These are phyloP conservation scores for Cajanus cajan DNA, from an alignment of 306 rosid genomes.

Conservation along the genomic window DNA sequence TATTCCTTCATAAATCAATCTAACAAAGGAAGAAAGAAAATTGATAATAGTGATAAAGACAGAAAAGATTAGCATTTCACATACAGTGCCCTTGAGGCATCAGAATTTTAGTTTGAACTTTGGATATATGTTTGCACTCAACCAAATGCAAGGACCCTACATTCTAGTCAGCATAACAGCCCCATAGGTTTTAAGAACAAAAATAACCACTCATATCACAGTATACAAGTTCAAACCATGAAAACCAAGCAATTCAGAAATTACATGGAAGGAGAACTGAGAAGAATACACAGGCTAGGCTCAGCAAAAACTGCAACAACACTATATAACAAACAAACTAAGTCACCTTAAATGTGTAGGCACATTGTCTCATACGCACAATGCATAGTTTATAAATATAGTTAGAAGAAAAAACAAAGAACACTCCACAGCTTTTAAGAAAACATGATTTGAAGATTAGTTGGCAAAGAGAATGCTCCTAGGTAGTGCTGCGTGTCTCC, in stretches of 20 bases:
- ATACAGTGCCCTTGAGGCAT: background rate
- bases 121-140: background rate
- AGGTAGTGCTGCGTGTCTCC: slow-evolving; percentile 24
- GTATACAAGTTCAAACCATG: background rate
- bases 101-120: background rate
- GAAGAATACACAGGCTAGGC: background rate
- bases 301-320: background rate
- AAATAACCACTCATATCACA: background rate
- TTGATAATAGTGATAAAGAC: background rate
- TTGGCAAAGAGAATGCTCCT: slow-evolving; percentile 8
- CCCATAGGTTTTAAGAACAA: background rate
- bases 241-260: background rate
- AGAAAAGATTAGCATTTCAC: background rate
- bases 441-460: background rate
- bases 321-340: background rate
- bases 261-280: background rate
- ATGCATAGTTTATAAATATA: background rate
- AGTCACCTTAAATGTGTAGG: background rate
- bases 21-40: background rate
- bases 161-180: background rate
- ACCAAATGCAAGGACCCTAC: background rate
- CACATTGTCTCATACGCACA: background rate
- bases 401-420: background rate
- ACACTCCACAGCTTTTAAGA: background rate
- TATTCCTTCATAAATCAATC: background rate